Evolutionary conservation across 495 filamentous ascomycete genomes (phyloP), one percentile per base, ranked within the genome.

Genomic region (Trichoderma virens): DNA sequence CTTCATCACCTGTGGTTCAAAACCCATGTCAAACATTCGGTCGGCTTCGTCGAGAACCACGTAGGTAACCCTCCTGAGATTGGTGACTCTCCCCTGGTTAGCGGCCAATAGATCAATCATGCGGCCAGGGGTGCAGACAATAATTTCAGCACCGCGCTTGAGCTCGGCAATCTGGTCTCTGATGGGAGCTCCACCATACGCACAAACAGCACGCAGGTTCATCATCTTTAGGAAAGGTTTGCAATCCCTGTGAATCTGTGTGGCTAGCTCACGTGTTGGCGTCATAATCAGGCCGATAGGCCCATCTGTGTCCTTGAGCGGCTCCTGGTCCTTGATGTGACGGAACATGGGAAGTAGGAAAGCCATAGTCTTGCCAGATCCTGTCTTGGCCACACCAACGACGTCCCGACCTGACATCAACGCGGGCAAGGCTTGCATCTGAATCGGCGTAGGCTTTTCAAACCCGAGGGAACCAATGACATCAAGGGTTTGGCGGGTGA

Each of bases 21-120:
- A 98, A 5, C 95, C 95, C 95, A 99, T 97, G 72, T 99, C 95
- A 69, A 97, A 98, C 95, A 99, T 99, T 54, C 95, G 88, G 70
- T 99, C 95, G 23, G 95, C 95, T 74, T 99, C 95, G 70, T 99
- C 95, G 38, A 99, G 83, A 18, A 98, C 94, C 18, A 96, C 82
- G 69, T 97, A 98, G 0, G 91, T 96, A 39, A 96, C 90, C 39
- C 95, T 82, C 60, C 84, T 87, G 25, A 98, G 80, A 70, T 96
- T 98, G 1, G 91, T 96, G 14, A 98, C 93, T 66, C 95, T 82
- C 5, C 94, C 94, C 59, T 86, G 87, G 72, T 99, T 99, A 27
- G 92, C 91, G 27, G 91, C 90, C 16, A 99, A 81, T 0, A 98
- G 81, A 82, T 98, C 94, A 68, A 99, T 96, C 83, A 98, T 89